Evolutionary conservation across 768 basidiomycete species (phyloP).

Genomic region (Crepidotus variabilis): DNA sequence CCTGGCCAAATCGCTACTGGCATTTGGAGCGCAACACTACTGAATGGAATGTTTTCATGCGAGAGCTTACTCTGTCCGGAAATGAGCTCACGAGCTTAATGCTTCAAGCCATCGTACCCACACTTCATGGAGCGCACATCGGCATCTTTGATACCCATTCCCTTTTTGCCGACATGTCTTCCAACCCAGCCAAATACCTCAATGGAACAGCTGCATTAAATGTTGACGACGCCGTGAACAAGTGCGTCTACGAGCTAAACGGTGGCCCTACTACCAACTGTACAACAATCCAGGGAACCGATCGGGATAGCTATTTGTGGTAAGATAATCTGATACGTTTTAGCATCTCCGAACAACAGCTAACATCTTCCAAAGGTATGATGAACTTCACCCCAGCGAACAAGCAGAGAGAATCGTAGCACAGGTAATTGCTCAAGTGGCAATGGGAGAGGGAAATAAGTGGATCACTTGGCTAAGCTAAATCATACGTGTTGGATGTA

Average conservation of each 20-base stretch:
- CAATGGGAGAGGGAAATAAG: constrained; percentile 36
- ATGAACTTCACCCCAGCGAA: constrained; percentile 62
- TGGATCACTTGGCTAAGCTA: constrained; percentile 53
- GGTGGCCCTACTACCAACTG: constrained; percentile 21
- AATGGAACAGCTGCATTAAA: constrained; percentile 64
- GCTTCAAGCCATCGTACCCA: constrained; percentile 42
- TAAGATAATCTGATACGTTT: constrained; percentile 21
- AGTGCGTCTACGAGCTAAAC: constrained; percentile 31
- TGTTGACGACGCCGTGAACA: constrained; percentile 46
- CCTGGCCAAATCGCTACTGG: constrained; percentile 52
- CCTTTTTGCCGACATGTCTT: constrained; percentile 51
- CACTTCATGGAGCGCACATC: constrained; percentile 49
- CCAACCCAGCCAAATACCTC: constrained; percentile 46
- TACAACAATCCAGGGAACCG: constrained; percentile 37
- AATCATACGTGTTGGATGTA: neutral
- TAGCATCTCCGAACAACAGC: neutral
- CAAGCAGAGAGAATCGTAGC: constrained; percentile 55
- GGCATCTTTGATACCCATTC: too few relatives aligned
- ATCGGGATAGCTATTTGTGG: constrained; percentile 59
- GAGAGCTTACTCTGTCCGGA: constrained; percentile 45
- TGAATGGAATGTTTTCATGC: constrained; percentile 55
- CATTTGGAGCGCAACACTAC: constrained; percentile 46
- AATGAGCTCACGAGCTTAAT: constrained; percentile 52
- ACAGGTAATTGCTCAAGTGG: constrained; percentile 44
- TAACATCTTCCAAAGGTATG: constrained; percentile 30